Evolutionary conservation across 768 basidiomycete genomes (phyloP).

Genomic region (Favolaschia claudopus): DNA sequence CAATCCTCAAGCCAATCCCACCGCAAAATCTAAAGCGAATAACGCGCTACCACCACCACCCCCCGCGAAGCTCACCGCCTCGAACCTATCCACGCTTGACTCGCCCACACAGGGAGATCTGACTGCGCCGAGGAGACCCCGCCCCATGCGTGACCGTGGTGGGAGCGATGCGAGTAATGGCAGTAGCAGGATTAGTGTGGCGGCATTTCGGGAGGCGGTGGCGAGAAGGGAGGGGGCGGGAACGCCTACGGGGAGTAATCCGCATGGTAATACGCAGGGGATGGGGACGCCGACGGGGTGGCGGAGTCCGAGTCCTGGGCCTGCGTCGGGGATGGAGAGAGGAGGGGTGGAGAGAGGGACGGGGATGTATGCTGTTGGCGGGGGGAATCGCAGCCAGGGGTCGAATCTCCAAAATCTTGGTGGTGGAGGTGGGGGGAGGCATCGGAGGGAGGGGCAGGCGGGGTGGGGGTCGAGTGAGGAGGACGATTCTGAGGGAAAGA

Average conservation of each 20-base stretch:
- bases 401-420: not conserved
- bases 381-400: not conserved
- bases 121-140: not conserved
- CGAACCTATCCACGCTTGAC: conserved; percentile 3
- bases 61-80: not conserved
- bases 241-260: conserved; percentile 55
- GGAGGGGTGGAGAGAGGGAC: too few species aligned
- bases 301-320: conserved; percentile 15
- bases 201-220: conserved; percentile 82
- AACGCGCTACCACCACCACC: not conserved
- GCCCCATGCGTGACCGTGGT: conserved; percentile 10
- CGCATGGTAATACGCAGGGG: conserved; percentile 42
- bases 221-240: conserved; percentile 68
- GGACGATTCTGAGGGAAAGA: too few species aligned
- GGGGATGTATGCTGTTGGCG: conserved; percentile 5
- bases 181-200: conserved; percentile 67
- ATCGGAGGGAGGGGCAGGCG: not conserved
- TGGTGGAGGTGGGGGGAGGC: not conserved
- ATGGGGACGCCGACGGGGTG: conserved; percentile 60
- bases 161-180: conserved; percentile 11
- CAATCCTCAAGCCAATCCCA: not conserved
- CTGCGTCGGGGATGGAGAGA: too few species aligned
- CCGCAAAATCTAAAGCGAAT: not conserved
- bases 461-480: conserved; percentile 9
- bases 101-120: not conserved